Conservation (phyloP, 495 filamentous ascomycete species). For the Mytilinidion resinicola region DNA sequence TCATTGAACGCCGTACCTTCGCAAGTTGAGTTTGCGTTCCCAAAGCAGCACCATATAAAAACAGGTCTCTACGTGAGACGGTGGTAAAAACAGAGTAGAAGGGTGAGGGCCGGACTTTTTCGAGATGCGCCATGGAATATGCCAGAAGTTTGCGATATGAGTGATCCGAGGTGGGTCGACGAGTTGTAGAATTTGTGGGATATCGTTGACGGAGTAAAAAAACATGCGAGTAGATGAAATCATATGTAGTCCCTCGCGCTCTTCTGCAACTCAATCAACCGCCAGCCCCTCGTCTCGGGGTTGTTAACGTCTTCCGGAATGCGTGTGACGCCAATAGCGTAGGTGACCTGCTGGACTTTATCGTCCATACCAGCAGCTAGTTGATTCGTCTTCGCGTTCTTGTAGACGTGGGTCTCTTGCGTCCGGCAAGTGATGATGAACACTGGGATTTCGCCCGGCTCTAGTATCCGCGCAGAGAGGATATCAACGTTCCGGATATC, state of each 20-base stretch:
- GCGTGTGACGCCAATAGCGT: constrained; percentile 91
- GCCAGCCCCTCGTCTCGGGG: constrained; percentile 92
- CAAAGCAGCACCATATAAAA: not conserved
- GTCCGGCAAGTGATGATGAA: constrained; percentile 94
- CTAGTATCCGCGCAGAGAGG: constrained; percentile 77
- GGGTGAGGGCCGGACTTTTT: not conserved
- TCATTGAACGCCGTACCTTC: not conserved
- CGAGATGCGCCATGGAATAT: constrained; percentile 1
- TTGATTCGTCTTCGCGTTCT: constrained; percentile 78
- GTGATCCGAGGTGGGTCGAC: not conserved
- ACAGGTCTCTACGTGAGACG: not conserved
- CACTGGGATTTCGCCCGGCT: constrained; percentile 94
- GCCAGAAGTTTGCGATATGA: not conserved
- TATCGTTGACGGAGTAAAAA: not conserved
- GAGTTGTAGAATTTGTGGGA: not conserved
- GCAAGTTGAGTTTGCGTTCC: not conserved
- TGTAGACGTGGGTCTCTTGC: constrained; percentile 97
- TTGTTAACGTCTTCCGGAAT: constrained; percentile 94
- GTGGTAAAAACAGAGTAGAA: not conserved
- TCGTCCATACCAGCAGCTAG: constrained; percentile 98
- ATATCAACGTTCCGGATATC: constrained; percentile 94
- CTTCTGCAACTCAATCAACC: constrained; percentile 97
- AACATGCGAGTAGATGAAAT: constrained; percentile 21
- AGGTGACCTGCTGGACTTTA: constrained; percentile 94
- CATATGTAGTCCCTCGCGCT: constrained; percentile 90